These are phyloP conservation scores for Leccinum olivaceopallidum DNA, from an alignment of 768 basidiomycete genomes.

Conservation along the genomic window DNA sequence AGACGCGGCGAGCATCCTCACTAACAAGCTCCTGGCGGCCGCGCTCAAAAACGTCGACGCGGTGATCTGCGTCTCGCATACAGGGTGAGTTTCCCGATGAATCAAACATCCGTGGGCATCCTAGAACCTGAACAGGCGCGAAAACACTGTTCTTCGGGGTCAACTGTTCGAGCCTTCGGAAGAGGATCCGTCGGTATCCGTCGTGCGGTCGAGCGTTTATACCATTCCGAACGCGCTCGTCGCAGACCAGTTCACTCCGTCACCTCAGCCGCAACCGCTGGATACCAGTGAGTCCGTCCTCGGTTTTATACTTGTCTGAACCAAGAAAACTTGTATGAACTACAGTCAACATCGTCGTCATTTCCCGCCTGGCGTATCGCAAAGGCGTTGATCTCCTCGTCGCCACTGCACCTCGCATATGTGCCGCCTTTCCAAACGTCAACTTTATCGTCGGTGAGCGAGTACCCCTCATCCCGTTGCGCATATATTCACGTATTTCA, in stretches of 20 bases:
- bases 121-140: slow-evolving; percentile 60
- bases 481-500: neutral
- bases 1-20: slow-evolving; percentile 94
- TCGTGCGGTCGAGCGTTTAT: slow-evolving; percentile 64
- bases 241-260: slow-evolving; percentile 82
- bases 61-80: slow-evolving; percentile 95
- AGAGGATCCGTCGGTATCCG: slow-evolving; percentile 42
- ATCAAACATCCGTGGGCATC: neutral
- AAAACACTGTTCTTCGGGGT: slow-evolving; percentile 92
- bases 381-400: slow-evolving; percentile 97
- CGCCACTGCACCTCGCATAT: slow-evolving; percentile 88
- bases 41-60: slow-evolving; percentile 90
- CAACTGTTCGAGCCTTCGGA: slow-evolving; percentile 60
- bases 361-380: slow-evolving; percentile 90
- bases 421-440: slow-evolving; percentile 81
- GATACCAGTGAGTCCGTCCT: slow-evolving; percentile 51
- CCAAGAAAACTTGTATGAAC: neutral
- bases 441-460: slow-evolving; percentile 78
- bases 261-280: slow-evolving; percentile 40
- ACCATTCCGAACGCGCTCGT: slow-evolving; percentile 95
- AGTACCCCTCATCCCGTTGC: neutral
- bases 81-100: slow-evolving; percentile 59
- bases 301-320: neutral
- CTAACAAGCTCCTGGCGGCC: slow-evolving; percentile 91
- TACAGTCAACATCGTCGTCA: slow-evolving; percentile 85